Conservation (phyloP, 768 basidiomycete species). For the Kwoniella mangroviensis region DNA sequence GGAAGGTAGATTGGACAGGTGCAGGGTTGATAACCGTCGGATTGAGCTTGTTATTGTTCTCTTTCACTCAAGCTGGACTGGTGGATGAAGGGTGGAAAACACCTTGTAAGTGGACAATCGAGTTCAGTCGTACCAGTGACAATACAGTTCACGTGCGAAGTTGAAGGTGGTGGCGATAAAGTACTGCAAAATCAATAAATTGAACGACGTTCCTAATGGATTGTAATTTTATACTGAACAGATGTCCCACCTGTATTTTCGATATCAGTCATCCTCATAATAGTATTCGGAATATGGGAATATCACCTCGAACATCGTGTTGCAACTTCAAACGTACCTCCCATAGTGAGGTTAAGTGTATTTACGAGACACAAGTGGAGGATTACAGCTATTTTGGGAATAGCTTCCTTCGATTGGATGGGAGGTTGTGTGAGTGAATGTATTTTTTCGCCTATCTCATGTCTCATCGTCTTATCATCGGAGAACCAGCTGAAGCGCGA, state of each 20-base stretch:
- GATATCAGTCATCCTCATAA: slow-evolving; percentile 66
- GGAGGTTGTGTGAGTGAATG: slow-evolving; percentile 18
- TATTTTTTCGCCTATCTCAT: neutral
- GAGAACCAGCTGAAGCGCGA: neutral
- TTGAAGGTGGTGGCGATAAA: too few species aligned
- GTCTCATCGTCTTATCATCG: neutral
- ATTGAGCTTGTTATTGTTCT: slow-evolving; percentile 73
- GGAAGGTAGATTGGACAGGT: slow-evolving; percentile 76
- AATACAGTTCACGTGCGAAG: too few species aligned
- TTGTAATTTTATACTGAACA: slow-evolving; percentile 58
- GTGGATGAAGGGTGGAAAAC: slow-evolving; percentile 69
- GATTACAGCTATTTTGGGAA: slow-evolving; percentile 22
- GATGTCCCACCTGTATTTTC: slow-evolving; percentile 73
- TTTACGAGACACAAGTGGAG: slow-evolving; percentile 32
- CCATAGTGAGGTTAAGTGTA: slow-evolving; percentile 37
- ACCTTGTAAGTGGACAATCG: slow-evolving; percentile 59
- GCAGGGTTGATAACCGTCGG: slow-evolving; percentile 71
- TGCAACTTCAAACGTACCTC: slow-evolving; percentile 25
- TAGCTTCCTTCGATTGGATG: slow-evolving; percentile 25
- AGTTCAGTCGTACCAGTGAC: neutral
- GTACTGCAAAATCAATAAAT: too few species aligned
- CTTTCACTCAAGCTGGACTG: slow-evolving; percentile 70
- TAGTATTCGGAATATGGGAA: slow-evolving; percentile 69
- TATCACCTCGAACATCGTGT: slow-evolving; percentile 63
- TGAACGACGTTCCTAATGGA: too few species aligned